Conservation (phyloP, 73 alveolate species). For the Vitrella brassicaformis region DNA sequence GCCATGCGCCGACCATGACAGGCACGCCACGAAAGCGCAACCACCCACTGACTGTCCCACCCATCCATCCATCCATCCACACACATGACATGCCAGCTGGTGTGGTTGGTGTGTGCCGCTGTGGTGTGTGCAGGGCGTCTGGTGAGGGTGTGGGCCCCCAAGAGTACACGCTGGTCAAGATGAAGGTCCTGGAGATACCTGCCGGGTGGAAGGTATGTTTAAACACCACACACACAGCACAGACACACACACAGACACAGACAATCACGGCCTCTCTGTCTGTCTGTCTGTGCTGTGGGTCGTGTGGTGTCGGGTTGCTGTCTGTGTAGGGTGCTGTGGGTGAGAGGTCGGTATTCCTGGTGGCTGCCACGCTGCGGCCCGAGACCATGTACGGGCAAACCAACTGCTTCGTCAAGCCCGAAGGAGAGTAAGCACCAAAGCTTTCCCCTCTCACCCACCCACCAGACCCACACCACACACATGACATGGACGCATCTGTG, state of each 20-base stretch:
- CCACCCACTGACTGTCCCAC: not conserved
- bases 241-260: too few relatives aligned
- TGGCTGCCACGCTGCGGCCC: conserved; percentile 95
- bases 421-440: too few relatives aligned
- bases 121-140: conserved; percentile 7
- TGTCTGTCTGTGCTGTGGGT: too few relatives aligned
- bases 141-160: conserved; percentile 94
- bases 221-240: too few relatives aligned
- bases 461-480: too few relatives aligned
- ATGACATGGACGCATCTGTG: too few relatives aligned
- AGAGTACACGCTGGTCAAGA: conserved; percentile 85
- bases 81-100: not conserved
- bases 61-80: not conserved
- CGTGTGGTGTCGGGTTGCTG: not conserved
- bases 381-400: conserved; percentile 98
- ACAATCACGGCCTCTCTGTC: too few relatives aligned
- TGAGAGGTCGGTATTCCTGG: conserved; percentile 66
- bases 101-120: not conserved
- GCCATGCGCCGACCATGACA: conserved; percentile 95
- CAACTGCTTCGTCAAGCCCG: conserved; percentile 81
- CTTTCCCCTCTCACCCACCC: too few relatives aligned
- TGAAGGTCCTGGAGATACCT: conserved; percentile 49
- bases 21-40: conserved; percentile 20
- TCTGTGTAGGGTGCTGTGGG: conserved; percentile 45
- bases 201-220: conserved; percentile 1